These are phyloP conservation scores for Prunus mongolica DNA, from an alignment of 306 rosid species.

Conservation along the genomic window DNA sequence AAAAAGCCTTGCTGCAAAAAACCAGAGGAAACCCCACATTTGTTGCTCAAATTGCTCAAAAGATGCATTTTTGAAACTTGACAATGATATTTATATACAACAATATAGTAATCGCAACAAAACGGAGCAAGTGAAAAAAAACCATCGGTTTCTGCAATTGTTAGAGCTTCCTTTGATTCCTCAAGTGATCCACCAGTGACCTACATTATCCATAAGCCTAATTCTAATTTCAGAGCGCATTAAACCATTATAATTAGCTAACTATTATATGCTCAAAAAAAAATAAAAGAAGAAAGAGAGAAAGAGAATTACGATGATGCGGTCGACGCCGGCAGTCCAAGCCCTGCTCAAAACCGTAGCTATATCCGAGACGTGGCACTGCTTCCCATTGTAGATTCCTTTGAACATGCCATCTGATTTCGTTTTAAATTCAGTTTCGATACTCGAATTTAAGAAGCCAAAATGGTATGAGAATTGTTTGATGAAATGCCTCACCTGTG, in stretches of 20 bases:
- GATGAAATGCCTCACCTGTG: constrained; percentile 79
- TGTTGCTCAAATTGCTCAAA: background rate
- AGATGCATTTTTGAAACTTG: background rate
- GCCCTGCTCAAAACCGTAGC: constrained; percentile 78
- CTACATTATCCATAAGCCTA: constrained; percentile 42
- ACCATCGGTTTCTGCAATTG: constrained; percentile 93
- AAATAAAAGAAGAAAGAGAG: background rate
- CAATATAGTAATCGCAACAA: background rate
- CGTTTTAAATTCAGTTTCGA: background rate
- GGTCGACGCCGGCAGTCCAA: constrained; percentile 85
- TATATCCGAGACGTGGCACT: constrained; percentile 71
- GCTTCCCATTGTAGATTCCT: constrained; percentile 91
- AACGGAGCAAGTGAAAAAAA: background rate
- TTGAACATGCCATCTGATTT: constrained; percentile 86
- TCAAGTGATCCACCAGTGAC: constrained; percentile 96
- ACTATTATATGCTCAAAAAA: background rate
- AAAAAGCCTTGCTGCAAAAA: constrained; percentile 70
- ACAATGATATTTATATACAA: background rate
- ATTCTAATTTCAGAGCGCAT: background rate
- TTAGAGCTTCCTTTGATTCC: constrained; percentile 88
- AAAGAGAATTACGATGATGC: constrained; percentile 59
- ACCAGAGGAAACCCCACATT: background rate
- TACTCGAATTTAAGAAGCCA: background rate
- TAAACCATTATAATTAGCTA: background rate
- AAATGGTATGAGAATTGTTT: constrained; percentile 20